Evolutionary conservation across 2,329 filamentous ascomycete genomes (phyloP), one percentile per base, ranked within the genome.

Genomic region (Fusarium decemcellulare): DNA sequence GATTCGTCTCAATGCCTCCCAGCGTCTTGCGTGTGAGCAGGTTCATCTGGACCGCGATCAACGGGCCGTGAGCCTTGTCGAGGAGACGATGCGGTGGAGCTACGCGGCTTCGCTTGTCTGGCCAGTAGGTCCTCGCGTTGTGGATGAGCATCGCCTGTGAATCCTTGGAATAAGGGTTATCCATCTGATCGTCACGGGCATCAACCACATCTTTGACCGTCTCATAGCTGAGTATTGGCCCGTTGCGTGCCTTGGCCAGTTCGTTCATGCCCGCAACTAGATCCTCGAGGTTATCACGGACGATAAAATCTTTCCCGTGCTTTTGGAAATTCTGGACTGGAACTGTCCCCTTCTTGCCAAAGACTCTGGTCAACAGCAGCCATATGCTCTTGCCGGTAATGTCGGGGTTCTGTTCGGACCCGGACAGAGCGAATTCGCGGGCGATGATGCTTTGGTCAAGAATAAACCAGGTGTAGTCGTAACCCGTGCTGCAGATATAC

Each of bases 391-490:
- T 90, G 74, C 75, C 77, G 2, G 87, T 88, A 32, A 90, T 67
- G 69, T 90, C 88, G 0, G 87, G 87, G 77, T 90, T 90, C 79
- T 90, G 88, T 77, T 90, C 88, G 0, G 87, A 89, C 9, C 88
- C 88, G 0, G 88, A 90, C 1, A 90, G 83, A 12, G 85, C 87
- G 61, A 90, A 90, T 76, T 90, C 88, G 18, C 85, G 82, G n/a
- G 86, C 85, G 48, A 90, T 86, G 71, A 90, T 90, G 73, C 78
- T 79, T 65, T 87, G 85, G 74, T 88, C 83, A 3, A 88, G 82
- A 58, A 90, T 83, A 78, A 90, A 90, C 88, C 88, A 90, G 2
- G 85, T 85, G 79, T 90, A 90, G 74, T 90, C 87, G 77, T 89
- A 85, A 1, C 88, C 88, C 0, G 88, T 90, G 67, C 76, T 78